Percentiles rank a stretch among this genome's conserved stretches.
Conservation (phyloP, 176 grass and related monocot genomes). For the Carex cristatella region DNA sequence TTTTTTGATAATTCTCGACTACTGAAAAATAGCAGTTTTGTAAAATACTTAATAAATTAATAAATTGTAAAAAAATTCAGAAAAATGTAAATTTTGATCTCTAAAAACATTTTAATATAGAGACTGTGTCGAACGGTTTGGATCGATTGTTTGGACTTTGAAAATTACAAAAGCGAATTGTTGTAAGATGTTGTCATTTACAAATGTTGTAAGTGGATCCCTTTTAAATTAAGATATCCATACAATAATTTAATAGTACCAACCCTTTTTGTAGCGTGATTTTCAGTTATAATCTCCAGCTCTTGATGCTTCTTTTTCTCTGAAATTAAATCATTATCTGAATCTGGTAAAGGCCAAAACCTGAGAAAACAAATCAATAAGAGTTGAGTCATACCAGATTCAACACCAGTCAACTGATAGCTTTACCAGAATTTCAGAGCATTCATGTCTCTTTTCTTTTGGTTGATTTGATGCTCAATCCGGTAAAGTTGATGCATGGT, state of each 20-base stretch:
- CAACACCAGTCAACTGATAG: background rate
- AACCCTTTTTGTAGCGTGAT: conserved; percentile 72
- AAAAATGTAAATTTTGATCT: too few species aligned
- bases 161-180: too few species aligned
- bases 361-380: conserved; percentile 33
- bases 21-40: too few species aligned
- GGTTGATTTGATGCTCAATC: background rate
- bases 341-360: conserved; percentile 59
- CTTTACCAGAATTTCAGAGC: background rate
- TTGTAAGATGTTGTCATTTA: too few species aligned
- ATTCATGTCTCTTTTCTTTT: background rate
- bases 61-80: too few species aligned
- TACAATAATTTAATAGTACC: background rate
- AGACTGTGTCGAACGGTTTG: too few species aligned
- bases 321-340: conserved; percentile 51
- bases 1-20: too few species aligned
- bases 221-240: background rate
- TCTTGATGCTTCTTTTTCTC: conserved; percentile 53
- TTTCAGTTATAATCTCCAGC: conserved; percentile 49
- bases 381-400: background rate
- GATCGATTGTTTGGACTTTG: too few species aligned
- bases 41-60: too few species aligned
- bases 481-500: background rate
- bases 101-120: too few species aligned
- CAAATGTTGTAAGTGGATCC: too few species aligned